phyloP scores from a whole-genome alignment of 306 rosid genomes.

The Hippophae gyantsensis region DNA sequence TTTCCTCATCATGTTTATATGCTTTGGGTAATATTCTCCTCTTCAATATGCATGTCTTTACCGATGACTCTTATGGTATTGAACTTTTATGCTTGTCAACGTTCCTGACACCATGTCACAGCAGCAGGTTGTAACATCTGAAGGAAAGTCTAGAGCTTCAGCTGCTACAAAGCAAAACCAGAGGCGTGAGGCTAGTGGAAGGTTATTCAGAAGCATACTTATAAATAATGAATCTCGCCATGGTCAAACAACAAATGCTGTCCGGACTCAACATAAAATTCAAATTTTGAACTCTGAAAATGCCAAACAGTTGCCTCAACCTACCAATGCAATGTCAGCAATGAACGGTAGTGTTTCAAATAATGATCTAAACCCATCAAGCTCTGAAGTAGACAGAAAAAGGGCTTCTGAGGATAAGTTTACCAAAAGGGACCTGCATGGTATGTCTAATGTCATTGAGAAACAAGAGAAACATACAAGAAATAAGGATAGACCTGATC shows the following conservation, averaged over 20 bases:
- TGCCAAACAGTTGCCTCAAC: slow-evolving; percentile 49
- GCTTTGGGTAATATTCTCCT: neutral
- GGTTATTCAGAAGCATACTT: slow-evolving; percentile 67
- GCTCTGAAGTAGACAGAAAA: slow-evolving; percentile 52
- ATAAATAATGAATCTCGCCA: slow-evolving; percentile 59
- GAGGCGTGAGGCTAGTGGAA: slow-evolving; percentile 68
- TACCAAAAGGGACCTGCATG: slow-evolving; percentile 48
- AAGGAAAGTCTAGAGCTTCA: slow-evolving; percentile 44
- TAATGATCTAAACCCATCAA: slow-evolving; percentile 38
- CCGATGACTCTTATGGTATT: neutral
- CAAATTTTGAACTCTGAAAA: slow-evolving; percentile 52
- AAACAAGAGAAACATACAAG: slow-evolving; percentile 77
- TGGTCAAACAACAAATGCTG: slow-evolving; percentile 34
- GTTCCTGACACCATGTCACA: slow-evolving; percentile 32
- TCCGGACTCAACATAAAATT: slow-evolving; percentile 52
- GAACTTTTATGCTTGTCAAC: slow-evolving; percentile 22
- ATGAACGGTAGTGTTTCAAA: slow-evolving; percentile 35
- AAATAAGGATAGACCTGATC: slow-evolving; percentile 96
- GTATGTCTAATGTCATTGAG: slow-evolving; percentile 37
- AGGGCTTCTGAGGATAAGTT: slow-evolving; percentile 45
- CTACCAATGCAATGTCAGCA: slow-evolving; percentile 38
- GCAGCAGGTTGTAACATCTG: slow-evolving; percentile 30
- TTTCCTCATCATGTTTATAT: neutral
- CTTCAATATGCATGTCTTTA: neutral
- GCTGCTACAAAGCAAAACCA: slow-evolving; percentile 54